Evolutionary conservation across 345 rosid genomes (phyloP), one percentile per base, ranked within the genome.

Genomic region (Camelina sativa): DNA sequence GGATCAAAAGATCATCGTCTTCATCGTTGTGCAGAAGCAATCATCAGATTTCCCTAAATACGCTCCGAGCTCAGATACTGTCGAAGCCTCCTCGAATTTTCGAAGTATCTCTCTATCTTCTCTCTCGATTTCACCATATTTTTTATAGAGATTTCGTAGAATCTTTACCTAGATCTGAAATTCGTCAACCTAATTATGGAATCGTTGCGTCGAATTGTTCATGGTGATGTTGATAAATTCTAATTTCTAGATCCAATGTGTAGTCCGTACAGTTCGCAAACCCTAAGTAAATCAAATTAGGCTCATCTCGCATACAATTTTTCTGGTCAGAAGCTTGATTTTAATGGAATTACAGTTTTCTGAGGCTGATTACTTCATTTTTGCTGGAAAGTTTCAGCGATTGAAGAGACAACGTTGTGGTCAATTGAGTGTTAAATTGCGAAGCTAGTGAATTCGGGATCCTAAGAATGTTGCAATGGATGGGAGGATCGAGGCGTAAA

Each of bases 401-500:
- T 43, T 13, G 16, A 43, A n/a, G 47, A 43, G 47, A 12, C 47
- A 41, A 43, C 5, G n/a, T 43, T 43, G n/a, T 43, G 7, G n/a
- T 43, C 47, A 12, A 12, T 43, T 43, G 47, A 43, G 47, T 43
- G n/a, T 43, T 4, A 43, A 43, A 12, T 43, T 43, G n/a, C 47
- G 47, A 6, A 43, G 47, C n/a, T 43, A 12, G n/a, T 12, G 47
- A 43, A 43, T 43, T 43, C 47, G 47, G 47, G 7, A 43, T 11
- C 47, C 47, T 43, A 64, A 67, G 34, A 71, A 93, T 91, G 98
- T 60, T 93, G 80, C 94, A 91, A 55, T 93, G 98, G 98, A 91
- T 86, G 92, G 97, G 97, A 75, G 98, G 98, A 71, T 91, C 97
- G 46, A 82, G 97, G 76, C 86, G 89, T 69, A 93, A 91, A 84